Base-by-base conservation (phyloP, 495 filamentous ascomycete species). In the Neohortaea acidophila region DNA sequence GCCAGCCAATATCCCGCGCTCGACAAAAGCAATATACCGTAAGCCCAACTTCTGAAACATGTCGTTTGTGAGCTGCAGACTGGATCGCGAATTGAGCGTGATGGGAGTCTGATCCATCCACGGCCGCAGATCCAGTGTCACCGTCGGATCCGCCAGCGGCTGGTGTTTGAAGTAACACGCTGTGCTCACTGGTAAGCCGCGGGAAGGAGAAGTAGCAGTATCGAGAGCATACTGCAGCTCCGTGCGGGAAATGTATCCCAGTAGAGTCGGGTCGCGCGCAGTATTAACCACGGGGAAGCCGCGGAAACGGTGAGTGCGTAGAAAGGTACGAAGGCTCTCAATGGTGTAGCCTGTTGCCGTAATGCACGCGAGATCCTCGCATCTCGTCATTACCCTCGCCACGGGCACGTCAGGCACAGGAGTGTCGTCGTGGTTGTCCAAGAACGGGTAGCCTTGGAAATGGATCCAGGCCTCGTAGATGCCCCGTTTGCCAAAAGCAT, bases 61-160 rank as follows among this genome's bases (percentile, higher is more conserved):
- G 25, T 72, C 76, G 12, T 87, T 72, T 3, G 84, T 81, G 21
- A 97, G 68, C 50, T 82, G 71, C 39, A 96, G 72, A 34, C 68
- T 78, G 34, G 70, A 72, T 29, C 76, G 69, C 23, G 72, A 70
- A 22, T 81, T 79, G 10, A 97, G 68, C 0, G 91, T 94, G 22
- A 97, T 80, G 2, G 89, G 89, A 0, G 89, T 97, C 53, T 94
- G 85, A 54, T 97, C 89, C 82, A 97, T 93, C 86, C 87, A 97
- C 4, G 84, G 85, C 11, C 87, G 66, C 6, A 96, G 66, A 55
- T 97, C 87, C 25, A 96, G 67, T 0, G 77, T 85, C 7, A 74
- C 69, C n/a, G 65, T 57, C 1, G 81, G 77, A 45, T 92, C 84
- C 0, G 81, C 78, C 38, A 82, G 72, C 10, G 82, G 76, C 51